These are phyloP conservation scores for Colletotrichum tamarilloi DNA, from an alignment of 2,329 filamentous ascomycete species.

Conservation along the genomic window DNA sequence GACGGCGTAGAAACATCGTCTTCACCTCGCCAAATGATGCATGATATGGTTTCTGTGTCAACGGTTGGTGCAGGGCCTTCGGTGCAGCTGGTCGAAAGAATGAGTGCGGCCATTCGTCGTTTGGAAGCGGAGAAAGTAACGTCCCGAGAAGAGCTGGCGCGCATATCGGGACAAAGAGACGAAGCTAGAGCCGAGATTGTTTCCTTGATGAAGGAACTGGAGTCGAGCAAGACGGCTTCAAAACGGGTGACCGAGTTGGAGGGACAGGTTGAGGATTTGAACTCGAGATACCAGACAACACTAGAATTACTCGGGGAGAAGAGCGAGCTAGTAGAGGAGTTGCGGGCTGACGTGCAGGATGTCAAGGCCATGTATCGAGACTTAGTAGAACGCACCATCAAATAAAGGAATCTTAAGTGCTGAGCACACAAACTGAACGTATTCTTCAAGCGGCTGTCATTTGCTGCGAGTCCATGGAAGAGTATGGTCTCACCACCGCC, in stretches of 20 bases:
- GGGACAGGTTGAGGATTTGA: constrained; percentile 73
- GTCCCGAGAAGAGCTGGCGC: constrained; percentile 84
- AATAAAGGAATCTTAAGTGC: constrained; percentile 50
- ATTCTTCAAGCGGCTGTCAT: neutral
- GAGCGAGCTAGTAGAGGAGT: constrained; percentile 92
- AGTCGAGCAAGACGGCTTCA: constrained; percentile 72
- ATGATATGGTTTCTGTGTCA: constrained; percentile 89
- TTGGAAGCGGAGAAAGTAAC: constrained; percentile 93
- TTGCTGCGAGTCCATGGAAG: neutral
- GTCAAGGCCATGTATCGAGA: constrained; percentile 97
- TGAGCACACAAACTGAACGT: neutral
- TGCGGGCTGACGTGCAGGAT: constrained; percentile 88
- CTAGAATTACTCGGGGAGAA: constrained; percentile 97
- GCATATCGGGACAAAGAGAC: constrained; percentile 87
- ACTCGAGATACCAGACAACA: constrained; percentile 86
- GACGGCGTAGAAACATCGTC: constrained; percentile 66
- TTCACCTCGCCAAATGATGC: constrained; percentile 76
- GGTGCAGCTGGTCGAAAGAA: constrained; percentile 94
- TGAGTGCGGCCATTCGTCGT: constrained; percentile 92
- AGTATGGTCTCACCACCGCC: neutral
- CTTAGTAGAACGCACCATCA: constrained; percentile 85
- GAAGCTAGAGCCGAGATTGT: constrained; percentile 95
- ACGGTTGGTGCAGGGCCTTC: constrained; percentile 91
- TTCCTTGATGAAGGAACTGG: constrained; percentile 85
- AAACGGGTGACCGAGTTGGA: constrained; percentile 74